Evolutionary conservation across 179 eudicot genomes (phyloP).

Genomic region (Corrigiola litoralis): DNA sequence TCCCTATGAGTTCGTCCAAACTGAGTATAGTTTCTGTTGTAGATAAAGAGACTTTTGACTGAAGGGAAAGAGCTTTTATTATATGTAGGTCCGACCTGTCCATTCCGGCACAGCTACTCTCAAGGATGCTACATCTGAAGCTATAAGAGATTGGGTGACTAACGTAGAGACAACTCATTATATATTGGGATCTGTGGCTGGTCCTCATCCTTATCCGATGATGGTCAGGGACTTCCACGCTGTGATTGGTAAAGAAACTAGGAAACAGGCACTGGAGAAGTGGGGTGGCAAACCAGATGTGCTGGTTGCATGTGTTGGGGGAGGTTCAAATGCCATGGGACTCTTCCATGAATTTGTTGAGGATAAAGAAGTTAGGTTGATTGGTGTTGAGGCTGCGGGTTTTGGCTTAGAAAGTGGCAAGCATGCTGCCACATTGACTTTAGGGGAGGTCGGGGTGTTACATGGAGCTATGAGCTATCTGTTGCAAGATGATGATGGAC

Average conservation of each 20-base stretch:
- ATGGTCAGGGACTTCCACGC: constrained; percentile 86
- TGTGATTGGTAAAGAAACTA: constrained; percentile 78
- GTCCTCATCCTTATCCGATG: constrained; percentile 89
- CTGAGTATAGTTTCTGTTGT: not conserved
- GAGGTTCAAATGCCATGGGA: constrained; percentile 91
- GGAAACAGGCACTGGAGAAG: constrained; percentile 80
- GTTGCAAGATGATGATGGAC: constrained; percentile 87
- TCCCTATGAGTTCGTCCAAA: not conserved
- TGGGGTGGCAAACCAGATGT: constrained; percentile 97
- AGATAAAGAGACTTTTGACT: not conserved
- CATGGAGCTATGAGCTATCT: constrained; percentile 91
- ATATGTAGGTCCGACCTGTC: constrained; percentile 39
- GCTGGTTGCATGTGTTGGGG: constrained; percentile 81
- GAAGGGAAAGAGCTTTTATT: no score
- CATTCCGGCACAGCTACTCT: constrained; percentile 47
- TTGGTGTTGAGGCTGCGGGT: constrained; percentile 89
- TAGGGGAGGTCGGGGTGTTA: constrained; percentile 77
- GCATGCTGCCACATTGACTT: constrained; percentile 68
- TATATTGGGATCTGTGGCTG: constrained; percentile 66
- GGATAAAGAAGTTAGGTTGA: constrained; percentile 62
- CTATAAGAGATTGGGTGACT: constrained; percentile 70
- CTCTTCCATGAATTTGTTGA: constrained; percentile 77
- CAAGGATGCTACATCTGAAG: constrained; percentile 83
- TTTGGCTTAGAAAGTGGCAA: constrained; percentile 48
- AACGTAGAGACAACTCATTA: constrained; percentile 64